A percentile compares a stretch with the other conserved stretches of the same genome.
These are phyloP conservation scores for Liriodendron chinense DNA, from an alignment of 164 flowering plant genomes.

Conservation along the genomic window DNA sequence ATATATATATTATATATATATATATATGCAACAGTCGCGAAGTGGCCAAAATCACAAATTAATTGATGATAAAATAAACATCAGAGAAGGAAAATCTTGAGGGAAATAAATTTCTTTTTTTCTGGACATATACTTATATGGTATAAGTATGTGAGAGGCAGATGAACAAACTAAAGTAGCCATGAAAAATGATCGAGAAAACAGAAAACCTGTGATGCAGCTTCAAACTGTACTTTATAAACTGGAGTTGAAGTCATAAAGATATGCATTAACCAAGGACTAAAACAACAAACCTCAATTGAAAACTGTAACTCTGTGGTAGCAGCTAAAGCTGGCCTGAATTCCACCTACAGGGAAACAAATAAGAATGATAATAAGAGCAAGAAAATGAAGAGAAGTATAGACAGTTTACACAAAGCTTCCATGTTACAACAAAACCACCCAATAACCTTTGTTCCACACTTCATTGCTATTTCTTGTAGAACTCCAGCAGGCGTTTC, in stretches of 20 bases:
- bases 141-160: background rate
- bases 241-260: background rate
- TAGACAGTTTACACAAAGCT: background rate
- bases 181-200: background rate
- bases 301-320: constrained; percentile 69
- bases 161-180: background rate
- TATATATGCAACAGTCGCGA: too few species aligned
- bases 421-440: background rate
- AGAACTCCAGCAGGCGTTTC: constrained; percentile 60
- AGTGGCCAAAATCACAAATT: background rate
- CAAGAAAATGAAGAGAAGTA: background rate
- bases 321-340: constrained; percentile 55
- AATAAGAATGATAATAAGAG: constrained; percentile 1
- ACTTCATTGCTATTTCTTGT: constrained; percentile 79
- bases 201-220: background rate
- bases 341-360: constrained; percentile 66
- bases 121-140: background rate
- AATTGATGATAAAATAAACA: background rate
- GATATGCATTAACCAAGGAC: constrained; percentile 1
- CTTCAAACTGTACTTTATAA: background rate
- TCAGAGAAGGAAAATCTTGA: background rate
- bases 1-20: too few species aligned
- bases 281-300: constrained; percentile 55
- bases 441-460: constrained; percentile 75
- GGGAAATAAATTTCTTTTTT: background rate